Conservation (phyloP, 2,329 filamentous ascomycete genomes). For the Fusarium sp. region DNA sequence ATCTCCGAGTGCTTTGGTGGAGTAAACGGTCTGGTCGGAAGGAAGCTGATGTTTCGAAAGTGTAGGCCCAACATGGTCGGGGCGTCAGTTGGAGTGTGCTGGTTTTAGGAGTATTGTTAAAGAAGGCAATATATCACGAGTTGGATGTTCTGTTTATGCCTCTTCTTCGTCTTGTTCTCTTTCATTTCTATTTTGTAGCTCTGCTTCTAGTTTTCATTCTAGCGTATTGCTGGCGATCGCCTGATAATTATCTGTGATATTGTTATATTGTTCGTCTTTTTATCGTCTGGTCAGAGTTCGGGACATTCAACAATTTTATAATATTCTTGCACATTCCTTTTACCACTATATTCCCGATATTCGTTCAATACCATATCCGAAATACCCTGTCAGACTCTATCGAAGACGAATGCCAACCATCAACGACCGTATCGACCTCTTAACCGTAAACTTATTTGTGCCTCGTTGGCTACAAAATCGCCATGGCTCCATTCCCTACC, state of each 20-base stretch:
- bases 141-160: not conserved
- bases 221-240: constrained; percentile 4
- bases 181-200: not conserved
- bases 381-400: not conserved
- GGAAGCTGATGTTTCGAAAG: constrained; percentile 17
- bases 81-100: constrained; percentile 20
- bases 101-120: constrained; percentile 13
- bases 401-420: not conserved
- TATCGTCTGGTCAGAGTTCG: constrained; percentile 12
- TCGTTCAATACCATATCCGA: not conserved
- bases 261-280: not conserved
- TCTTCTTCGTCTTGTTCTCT: not conserved
- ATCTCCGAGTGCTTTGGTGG: not conserved
- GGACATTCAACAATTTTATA: not conserved
- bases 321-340: not conserved
- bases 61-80: constrained; percentile 1
- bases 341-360: not conserved
- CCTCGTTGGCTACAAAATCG: not conserved
- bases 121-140: constrained; percentile 1
- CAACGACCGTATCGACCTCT: not conserved
- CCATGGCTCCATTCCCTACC: constrained; percentile 34
- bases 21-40: constrained; percentile 10
- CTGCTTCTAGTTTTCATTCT: not conserved
- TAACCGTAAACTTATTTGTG: not conserved
- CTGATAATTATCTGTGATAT: not conserved